Percentiles rank a stretch among this genome's conserved stretches.
phyloP scores from a whole-genome alignment of 192 early-diverging fungal species.

The Podila minutissima region DNA sequence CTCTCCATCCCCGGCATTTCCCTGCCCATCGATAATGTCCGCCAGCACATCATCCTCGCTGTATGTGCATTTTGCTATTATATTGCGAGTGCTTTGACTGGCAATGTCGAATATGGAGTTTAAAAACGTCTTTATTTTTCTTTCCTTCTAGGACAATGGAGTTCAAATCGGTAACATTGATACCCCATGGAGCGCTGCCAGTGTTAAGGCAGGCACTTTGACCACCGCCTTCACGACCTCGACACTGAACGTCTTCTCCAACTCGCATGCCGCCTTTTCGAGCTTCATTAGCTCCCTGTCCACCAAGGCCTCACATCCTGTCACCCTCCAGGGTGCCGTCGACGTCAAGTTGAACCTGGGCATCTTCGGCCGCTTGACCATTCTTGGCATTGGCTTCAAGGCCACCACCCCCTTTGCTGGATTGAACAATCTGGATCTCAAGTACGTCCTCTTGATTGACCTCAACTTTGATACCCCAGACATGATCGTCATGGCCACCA shows the following conservation, averaged over 20 bases:
- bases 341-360: constrained; percentile 22
- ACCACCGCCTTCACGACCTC: constrained; percentile 26
- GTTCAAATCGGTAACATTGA: constrained; percentile 32
- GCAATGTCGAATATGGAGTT: no score
- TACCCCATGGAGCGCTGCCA: constrained; percentile 27
- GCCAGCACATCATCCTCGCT: constrained; percentile 33
- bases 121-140: background rate
- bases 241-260: constrained; percentile 32
- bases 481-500: background rate
- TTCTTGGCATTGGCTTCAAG: constrained; percentile 17
- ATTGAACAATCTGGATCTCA: constrained; percentile 9
- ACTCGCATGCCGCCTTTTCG: constrained; percentile 22
- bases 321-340: constrained; percentile 18
- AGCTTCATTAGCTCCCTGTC: constrained; percentile 22
- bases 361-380: constrained; percentile 6
- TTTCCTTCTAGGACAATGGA: constrained; percentile 23
- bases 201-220: constrained; percentile 14
- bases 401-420: constrained; percentile 16
- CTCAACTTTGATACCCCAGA: background rate
- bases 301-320: constrained; percentile 14
- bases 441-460: constrained; percentile 8
- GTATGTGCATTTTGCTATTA: constrained; percentile 4
- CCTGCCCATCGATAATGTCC: constrained; percentile 27
- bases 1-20: constrained; percentile 42
- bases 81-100: background rate